Percentiles rank a stretch among this genome's conserved stretches.
Evolutionary conservation across 768 basidiomycete species (phyloP).

Genomic region (Hemileccinum impolitum): DNA sequence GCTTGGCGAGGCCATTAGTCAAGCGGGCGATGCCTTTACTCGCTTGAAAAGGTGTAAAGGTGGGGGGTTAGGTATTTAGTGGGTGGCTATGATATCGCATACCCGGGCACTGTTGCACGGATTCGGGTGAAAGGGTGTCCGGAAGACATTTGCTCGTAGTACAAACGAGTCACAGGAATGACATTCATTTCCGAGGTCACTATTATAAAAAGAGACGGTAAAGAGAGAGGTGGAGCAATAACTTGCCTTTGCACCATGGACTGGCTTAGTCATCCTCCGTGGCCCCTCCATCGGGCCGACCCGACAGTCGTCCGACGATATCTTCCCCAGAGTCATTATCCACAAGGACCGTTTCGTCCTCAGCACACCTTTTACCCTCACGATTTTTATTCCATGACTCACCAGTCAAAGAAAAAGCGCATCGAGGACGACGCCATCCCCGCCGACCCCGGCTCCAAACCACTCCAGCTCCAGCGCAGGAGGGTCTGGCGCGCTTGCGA

Average conservation of each 20-base stretch:
- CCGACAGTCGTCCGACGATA: slow-evolving; percentile 34
- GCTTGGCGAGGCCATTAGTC: slow-evolving; percentile 26
- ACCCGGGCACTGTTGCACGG: slow-evolving; percentile 28
- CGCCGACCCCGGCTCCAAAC: slow-evolving; percentile 59
- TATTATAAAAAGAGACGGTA: slow-evolving; percentile 29
- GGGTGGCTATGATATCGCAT: slow-evolving; percentile 27
- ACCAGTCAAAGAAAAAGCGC: slow-evolving; percentile 77
- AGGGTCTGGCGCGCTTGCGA: slow-evolving; percentile 90
- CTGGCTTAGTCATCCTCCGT: slow-evolving; percentile 33
- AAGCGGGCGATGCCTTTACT: slow-evolving; percentile 29
- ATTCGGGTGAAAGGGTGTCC: slow-evolving; percentile 31
- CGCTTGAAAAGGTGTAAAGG: slow-evolving; percentile 19
- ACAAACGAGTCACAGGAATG: slow-evolving; percentile 29
- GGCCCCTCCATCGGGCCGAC: slow-evolving; percentile 33
- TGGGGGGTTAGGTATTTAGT: slow-evolving; percentile 15
- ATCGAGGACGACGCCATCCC: slow-evolving; percentile 51
- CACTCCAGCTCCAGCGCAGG: slow-evolving; percentile 71
- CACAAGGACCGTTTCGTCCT: slow-evolving; percentile 17
- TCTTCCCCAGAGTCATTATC: slow-evolving; percentile 26
- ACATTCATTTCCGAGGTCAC: slow-evolving; percentile 33
- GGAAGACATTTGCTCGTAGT: slow-evolving; percentile 23
- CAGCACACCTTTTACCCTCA: slow-evolving; percentile 36
- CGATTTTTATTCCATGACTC: slow-evolving; percentile 45
- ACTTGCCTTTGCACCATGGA: slow-evolving; percentile 28
- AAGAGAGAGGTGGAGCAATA: slow-evolving; percentile 3